A percentile compares a stretch with the other conserved stretches of the same genome.
Evolutionary conservation across 2,329 filamentous ascomycete species (phyloP).

Genomic region (Dactylellina parvicollis): DNA sequence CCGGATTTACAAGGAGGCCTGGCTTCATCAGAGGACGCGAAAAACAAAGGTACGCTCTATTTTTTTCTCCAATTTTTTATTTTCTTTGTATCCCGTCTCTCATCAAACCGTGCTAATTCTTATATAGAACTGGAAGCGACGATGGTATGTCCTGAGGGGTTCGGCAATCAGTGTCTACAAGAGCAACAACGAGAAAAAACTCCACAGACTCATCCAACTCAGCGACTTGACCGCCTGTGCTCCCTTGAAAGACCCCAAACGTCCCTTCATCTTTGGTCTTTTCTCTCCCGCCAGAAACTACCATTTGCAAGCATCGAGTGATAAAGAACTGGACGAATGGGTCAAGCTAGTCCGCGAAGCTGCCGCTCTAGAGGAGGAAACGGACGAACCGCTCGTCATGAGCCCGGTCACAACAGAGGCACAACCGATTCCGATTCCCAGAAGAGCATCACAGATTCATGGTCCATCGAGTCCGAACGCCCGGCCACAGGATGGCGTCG

Average conservation of each 20-base stretch:
- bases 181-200: constrained; percentile 85
- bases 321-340: constrained; percentile 84
- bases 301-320: constrained; percentile 80
- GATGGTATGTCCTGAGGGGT: constrained; percentile 88
- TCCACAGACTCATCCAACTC: constrained; percentile 86
- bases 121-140: constrained; percentile 83
- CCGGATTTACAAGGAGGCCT: constrained; percentile 87
- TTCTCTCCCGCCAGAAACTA: constrained; percentile 92
- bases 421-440: constrained; percentile 44
- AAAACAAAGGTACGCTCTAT: constrained; percentile 81
- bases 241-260: constrained; percentile 86
- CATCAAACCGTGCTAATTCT: constrained; percentile 46
- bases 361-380: constrained; percentile 85
- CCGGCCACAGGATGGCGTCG: constrained; percentile 61
- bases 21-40: constrained; percentile 85
- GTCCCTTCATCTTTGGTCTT: constrained; percentile 86
- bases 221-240: constrained; percentile 92
- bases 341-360: constrained; percentile 80
- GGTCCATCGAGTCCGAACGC: constrained; percentile 40
- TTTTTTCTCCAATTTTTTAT: background rate
- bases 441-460: constrained; percentile 19
- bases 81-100: constrained; percentile 16
- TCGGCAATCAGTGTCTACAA: constrained; percentile 94
- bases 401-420: constrained; percentile 68
- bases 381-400: constrained; percentile 81